Evolutionary conservation across 176 grass and related monocot genomes (phyloP).

Genomic region (Hordeum vulgare): DNA sequence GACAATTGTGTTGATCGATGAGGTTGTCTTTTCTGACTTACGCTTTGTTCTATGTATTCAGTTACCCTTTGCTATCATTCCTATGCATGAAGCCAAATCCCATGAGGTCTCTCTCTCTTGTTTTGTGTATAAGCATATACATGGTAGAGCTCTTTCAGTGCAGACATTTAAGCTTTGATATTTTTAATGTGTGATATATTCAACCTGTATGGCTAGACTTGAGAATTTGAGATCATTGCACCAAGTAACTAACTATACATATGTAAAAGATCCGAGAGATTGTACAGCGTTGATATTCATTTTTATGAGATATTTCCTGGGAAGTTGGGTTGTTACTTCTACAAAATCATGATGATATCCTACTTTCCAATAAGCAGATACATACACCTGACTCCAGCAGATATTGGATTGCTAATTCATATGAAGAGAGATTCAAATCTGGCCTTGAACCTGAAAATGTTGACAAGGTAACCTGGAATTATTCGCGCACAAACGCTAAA

Average conservation of each 20-base stretch:
- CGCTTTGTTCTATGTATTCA: background rate
- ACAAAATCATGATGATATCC: background rate
- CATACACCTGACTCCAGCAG: slow-evolving; percentile 97
- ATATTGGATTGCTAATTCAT: slow-evolving; percentile 96
- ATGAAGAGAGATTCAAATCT: slow-evolving; percentile 64
- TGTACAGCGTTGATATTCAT: background rate
- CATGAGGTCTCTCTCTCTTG: background rate
- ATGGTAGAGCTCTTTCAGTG: background rate
- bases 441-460: slow-evolving; percentile 93
- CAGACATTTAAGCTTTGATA: background rate
- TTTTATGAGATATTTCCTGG: background rate
- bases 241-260: background rate
- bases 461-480: slow-evolving; percentile 63
- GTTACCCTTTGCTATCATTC: background rate
- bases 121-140: background rate
- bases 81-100: background rate
- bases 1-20: slow-evolving; percentile 85
- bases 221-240: background rate
- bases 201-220: background rate
- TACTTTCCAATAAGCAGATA: slow-evolving; percentile 45
- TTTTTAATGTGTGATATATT: background rate
- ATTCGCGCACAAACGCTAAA: background rate
- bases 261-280: background rate
- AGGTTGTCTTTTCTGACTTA: slow-evolving; percentile 45
- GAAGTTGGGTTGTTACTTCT: background rate